Base-by-base conservation (phyloP, 2,329 filamentous ascomycete genomes). In the Trichoderma harzianum region DNA sequence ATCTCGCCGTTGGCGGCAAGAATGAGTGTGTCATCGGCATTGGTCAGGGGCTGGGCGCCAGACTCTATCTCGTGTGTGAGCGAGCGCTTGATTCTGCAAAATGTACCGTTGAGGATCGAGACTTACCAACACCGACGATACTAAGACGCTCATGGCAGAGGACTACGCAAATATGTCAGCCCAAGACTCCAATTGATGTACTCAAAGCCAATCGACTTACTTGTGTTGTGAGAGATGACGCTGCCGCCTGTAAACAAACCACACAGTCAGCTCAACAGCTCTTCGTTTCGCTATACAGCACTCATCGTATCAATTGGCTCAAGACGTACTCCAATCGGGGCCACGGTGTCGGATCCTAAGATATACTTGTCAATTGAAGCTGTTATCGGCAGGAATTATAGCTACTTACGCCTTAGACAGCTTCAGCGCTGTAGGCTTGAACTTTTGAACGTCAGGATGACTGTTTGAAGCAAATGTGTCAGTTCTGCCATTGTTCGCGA, bases 1-100 rank as follows among this genome's bases (percentile, higher is more conserved):
- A 99, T 99, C 83, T 99, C 96, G 84, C 96, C 96, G 84, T 99
- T 99, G 89, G 98, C 96, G 75, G 96, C 95, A 73, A 99, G 90
- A 75, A 95, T 91, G 78, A 99, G 91, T 78, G 88, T 92, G 76
- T 91, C 92, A 82, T 98, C 95, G 76, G 94, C 90, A 86, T 94
- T 98, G 86, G 95, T 92, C 76, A 99, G 88, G 75, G 96, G 96
- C 85, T 99, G 96, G 67, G 96, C 95, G 81, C 96, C 96, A 79
- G 93, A 95, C 82, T 98, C 95, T 95, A 81, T 47, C 51, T n/a
- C 8, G 47, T 21, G 68, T 68, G 73, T 77, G 43, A 79, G 75
- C 71, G 61, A 71, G 58, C 14, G 39, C 32, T 34, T 55, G 39
- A 26, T 68, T 6, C 7, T 7, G 60, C 34, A 43, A 16, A 24